A percentile compares a stretch with the other conserved stretches of the same genome.
phyloP scores from a whole-genome alignment of 371 early-diverging fungal genomes.

The Conidiobolus incongruus region DNA sequence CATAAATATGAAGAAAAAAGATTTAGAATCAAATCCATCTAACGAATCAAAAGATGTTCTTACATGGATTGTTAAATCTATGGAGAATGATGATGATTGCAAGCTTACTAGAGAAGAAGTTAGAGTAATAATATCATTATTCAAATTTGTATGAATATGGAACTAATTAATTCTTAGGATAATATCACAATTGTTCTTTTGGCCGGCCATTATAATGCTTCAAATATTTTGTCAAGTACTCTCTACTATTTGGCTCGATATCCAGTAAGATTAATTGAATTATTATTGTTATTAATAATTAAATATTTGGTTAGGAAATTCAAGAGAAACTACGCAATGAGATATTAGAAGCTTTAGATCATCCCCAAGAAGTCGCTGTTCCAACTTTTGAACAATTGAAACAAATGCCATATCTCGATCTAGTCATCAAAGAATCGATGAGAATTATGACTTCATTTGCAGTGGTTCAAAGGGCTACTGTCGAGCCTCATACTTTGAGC shows the following conservation, averaged over 20 bases:
- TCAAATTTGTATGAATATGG: too few relatives aligned
- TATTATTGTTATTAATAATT: not conserved
- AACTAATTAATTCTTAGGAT: too few relatives aligned
- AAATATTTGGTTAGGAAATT: not conserved
- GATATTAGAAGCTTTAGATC: not conserved
- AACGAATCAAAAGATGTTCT: too few relatives aligned
- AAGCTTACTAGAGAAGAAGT: too few relatives aligned
- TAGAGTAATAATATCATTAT: too few relatives aligned
- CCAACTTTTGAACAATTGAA: not conserved
- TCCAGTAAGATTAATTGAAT: not conserved
- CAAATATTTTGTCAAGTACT: not conserved
- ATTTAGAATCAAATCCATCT: too few relatives aligned
- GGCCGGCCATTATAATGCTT: conserved; percentile 1
- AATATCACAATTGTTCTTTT: not conserved
- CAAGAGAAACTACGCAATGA: not conserved
- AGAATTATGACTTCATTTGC: not conserved
- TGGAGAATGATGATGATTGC: too few relatives aligned
- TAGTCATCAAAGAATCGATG: conserved; percentile 1
- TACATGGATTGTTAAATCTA: too few relatives aligned
- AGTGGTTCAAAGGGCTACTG: not conserved
- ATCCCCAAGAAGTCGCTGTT: not conserved
- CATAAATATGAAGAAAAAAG: too few relatives aligned
- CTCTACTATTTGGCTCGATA: not conserved
- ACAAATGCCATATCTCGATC: not conserved
- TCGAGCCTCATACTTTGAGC: not conserved